Conservation (phyloP, 2,329 filamentous ascomycete genomes). For the Atkinsonella texensis region DNA sequence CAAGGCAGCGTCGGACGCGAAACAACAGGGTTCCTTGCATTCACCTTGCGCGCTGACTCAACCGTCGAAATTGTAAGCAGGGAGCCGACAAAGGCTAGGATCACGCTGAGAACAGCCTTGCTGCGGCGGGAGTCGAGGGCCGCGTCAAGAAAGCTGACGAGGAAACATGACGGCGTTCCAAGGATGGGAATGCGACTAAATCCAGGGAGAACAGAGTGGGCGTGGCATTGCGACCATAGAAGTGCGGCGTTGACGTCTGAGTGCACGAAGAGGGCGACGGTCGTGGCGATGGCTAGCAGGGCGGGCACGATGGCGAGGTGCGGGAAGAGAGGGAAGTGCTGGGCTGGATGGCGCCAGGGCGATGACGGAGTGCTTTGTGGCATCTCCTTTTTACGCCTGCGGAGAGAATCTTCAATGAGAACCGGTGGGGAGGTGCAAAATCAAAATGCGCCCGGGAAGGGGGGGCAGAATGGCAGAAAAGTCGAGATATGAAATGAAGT, state of each 20-base stretch:
- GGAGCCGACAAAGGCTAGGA: conserved; percentile 32
- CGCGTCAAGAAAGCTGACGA: conserved; percentile 36
- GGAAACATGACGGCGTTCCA: conserved; percentile 35
- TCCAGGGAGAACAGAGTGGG: conserved; percentile 30
- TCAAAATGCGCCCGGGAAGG: neutral
- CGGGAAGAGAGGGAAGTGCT: conserved; percentile 39
- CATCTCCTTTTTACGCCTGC: neutral
- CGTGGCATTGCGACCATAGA: conserved; percentile 42
- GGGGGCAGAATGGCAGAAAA: no score
- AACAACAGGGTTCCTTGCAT: conserved; percentile 23
- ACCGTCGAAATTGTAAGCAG: conserved; percentile 37
- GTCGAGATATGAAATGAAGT: no score
- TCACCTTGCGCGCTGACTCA: conserved; percentile 34
- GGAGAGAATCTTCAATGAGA: no score
- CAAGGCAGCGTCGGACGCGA: conserved; percentile 28
- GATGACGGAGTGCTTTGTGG: conserved; percentile 5
- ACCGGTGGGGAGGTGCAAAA: neutral
- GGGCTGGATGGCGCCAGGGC: conserved; percentile 32
- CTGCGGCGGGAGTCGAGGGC: conserved; percentile 30
- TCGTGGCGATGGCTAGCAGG: conserved; percentile 31
- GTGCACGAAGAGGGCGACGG: conserved; percentile 29
- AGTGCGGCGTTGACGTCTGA: conserved; percentile 38
- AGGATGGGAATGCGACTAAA: conserved; percentile 33
- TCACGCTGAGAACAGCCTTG: conserved; percentile 26
- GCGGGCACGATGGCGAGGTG: conserved; percentile 38